These are phyloP conservation scores for Pichia sp. DNA, from an alignment of 1,139 yeast genomes.

Conservation along the genomic window DNA sequence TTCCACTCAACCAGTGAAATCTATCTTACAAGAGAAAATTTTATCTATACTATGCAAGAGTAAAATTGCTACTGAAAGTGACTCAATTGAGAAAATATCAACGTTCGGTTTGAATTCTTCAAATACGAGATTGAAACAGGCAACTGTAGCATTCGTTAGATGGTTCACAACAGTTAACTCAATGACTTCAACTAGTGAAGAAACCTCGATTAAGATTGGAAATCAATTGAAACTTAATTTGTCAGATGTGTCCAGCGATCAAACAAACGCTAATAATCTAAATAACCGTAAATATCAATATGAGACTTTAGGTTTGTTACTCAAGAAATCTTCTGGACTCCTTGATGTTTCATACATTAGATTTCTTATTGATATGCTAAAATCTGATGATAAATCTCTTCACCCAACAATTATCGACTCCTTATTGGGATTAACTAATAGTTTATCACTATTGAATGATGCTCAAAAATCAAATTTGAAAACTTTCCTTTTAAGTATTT, in stretches of 20 bases:
- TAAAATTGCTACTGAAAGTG: conserved; percentile 37
- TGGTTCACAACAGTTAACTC: conserved; percentile 22
- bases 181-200: conserved; percentile 25
- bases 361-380: conserved; percentile 68
- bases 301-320: conserved; percentile 66
- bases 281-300: conserved; percentile 58
- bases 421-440: conserved; percentile 51
- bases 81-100: conserved; percentile 37
- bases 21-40: conserved; percentile 52
- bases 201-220: conserved; percentile 39
- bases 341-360: conserved; percentile 47
- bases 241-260: conserved; percentile 31
- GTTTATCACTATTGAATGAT: conserved; percentile 36
- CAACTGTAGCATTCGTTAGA: conserved; percentile 51
- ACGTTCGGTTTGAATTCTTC: conserved; percentile 53
- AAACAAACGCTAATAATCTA: conserved; percentile 26
- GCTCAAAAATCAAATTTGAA: conserved; percentile 40
- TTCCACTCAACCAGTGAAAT: conserved; percentile 45
- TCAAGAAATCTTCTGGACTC: conserved; percentile 43
- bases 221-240: conserved; percentile 44
- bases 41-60: conserved; percentile 48
- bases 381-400: conserved; percentile 55
- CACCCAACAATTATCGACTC: conserved; percentile 69
- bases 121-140: conserved; percentile 38
- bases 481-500: conserved; percentile 34